Base-by-base conservation (phyloP, 768 basidiomycete genomes). In the Nevesoporus exiguus region DNA sequence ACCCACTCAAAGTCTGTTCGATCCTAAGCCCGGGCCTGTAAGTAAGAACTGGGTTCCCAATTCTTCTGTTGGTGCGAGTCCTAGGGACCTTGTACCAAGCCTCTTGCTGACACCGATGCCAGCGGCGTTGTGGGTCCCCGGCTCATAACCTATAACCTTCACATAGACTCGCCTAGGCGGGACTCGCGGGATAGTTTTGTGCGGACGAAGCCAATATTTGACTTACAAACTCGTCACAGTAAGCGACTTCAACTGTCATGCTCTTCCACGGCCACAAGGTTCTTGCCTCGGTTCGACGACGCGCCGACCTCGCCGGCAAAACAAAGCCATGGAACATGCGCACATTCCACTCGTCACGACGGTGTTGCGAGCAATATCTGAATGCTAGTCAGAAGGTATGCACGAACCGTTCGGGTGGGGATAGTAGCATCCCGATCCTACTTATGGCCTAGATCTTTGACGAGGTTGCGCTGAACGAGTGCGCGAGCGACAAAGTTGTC, bases 401-500 rank as follows among this genome's bases (percentile, higher is more conserved):
- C 3, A 9, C 17, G 30, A 31, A 10, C n/a, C 4, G 27, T 30
- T n/a, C 19, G 7, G 25, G 15, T 14, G 24, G 64, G 2, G 14
- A 40, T 27, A 25, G 49, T 17, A 34, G 13, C 17, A 15, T 54
- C 36, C 36, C 46, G 5, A 54, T 47, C 21, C 25, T n/a, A n/a
- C n/a, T n/a, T n/a, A 44, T 30, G 11, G 13, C n/a, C 33, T 51
- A 79, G 77, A 71, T 66, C 2, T 76, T 77, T 54, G 33, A 59
- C 46, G 61, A 61, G 24, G 66, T 74, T 2, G 67, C 56, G 13
- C 58, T 72, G n/a, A 62, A 63, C 36, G 63, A 60, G 39, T 48
- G 40, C 51, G 68, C 76, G 25, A 75, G 74, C 49, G 76, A 78
- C 52, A 79, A 81, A 45, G 69, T 87, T 24, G 79, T 86, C 39